These are phyloP conservation scores for Colletotrichum lindemuthianum DNA, from an alignment of 2,329 filamentous ascomycete genomes.

Conservation along the genomic window DNA sequence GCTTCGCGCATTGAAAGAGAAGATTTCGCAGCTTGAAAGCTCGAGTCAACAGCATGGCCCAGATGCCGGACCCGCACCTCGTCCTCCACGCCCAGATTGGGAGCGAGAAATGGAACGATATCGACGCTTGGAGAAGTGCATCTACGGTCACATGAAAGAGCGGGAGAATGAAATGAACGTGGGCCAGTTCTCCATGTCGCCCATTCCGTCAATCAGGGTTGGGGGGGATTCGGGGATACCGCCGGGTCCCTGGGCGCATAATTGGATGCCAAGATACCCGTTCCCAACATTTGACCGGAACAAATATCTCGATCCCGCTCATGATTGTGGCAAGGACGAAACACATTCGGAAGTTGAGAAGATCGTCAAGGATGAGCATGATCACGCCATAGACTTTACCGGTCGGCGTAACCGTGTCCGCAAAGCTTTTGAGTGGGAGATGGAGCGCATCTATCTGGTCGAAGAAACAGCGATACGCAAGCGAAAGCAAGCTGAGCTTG, in stretches of 20 bases:
- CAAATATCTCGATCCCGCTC: background rate
- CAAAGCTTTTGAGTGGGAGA: background rate
- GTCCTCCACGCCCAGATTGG: no score
- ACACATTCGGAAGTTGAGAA: no score
- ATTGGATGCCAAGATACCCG: background rate
- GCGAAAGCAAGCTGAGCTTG: fast-evolving
- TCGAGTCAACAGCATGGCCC: background rate
- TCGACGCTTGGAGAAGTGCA: background rate
- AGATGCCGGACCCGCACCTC: background rate
- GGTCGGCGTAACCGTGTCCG: background rate
- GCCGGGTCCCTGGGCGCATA: background rate
- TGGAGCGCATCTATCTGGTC: background rate
- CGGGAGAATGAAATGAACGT: background rate
- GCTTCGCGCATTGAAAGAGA: background rate
- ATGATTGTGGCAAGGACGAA: background rate
- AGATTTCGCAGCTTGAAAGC: background rate
- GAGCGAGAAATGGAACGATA: background rate
- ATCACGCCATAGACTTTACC: background rate
- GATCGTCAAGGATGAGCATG: background rate
- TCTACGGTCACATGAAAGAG: background rate
- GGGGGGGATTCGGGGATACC: no score
- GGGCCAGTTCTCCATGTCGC: no score
- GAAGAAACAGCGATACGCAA: background rate
- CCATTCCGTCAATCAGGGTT: no score
- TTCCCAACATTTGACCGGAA: background rate